Base-by-base conservation (phyloP, 2,329 filamentous ascomycete species). In the Nectriaceae sp. region DNA sequence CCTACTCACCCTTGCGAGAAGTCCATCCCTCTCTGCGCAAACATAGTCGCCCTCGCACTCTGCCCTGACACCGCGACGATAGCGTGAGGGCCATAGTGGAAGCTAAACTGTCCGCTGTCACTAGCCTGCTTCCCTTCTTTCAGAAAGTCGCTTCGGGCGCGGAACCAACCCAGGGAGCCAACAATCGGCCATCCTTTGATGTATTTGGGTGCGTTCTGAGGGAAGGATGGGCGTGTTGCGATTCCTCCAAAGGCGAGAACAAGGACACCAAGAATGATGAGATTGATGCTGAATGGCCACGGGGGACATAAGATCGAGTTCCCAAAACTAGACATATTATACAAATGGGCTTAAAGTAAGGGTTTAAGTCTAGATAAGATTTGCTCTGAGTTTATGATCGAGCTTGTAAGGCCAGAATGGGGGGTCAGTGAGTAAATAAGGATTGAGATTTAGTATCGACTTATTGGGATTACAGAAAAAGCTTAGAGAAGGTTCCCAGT, bases 241-340 rank as follows among this genome's bases (percentile, higher is more conserved):
- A 46, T 46, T 13, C 24, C 43, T n/a, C 35, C 21, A 21, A 46
- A 46, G 43, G 36, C 43, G 20, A 46, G 43, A 5, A 19, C 11
- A 13, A 46, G 13, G 3, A 46, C 13, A 15, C 36, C 15, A 22
- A 44, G 3, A 11, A 29, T 3, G 16, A 38, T 18, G 16, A 38
- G n/a, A 26, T 38, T 24, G 35, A 44, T 21, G 13, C 24, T 13
- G 6, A 6, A 29, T 6, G 24, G 24, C 24, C 24, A 29, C 13
- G n/a, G n/a, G n/a, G n/a, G n/a, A n/a, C n/a, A n/a, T n/a, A n/a
- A n/a, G n/a, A n/a, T n/a, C n/a, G n/a, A n/a, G n/a, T n/a, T n/a
- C n/a, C n/a, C n/a, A n/a, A n/a, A n/a, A n/a, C n/a, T n/a, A n/a
- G n/a, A n/a, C n/a, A n/a, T n/a, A n/a, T n/a, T n/a, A n/a, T n/a